A percentile compares a stretch with the other conserved stretches of the same genome.
Evolutionary conservation across 192 early-diverging fungal genomes (phyloP).

Genomic region (Coemansia sp.): DNA sequence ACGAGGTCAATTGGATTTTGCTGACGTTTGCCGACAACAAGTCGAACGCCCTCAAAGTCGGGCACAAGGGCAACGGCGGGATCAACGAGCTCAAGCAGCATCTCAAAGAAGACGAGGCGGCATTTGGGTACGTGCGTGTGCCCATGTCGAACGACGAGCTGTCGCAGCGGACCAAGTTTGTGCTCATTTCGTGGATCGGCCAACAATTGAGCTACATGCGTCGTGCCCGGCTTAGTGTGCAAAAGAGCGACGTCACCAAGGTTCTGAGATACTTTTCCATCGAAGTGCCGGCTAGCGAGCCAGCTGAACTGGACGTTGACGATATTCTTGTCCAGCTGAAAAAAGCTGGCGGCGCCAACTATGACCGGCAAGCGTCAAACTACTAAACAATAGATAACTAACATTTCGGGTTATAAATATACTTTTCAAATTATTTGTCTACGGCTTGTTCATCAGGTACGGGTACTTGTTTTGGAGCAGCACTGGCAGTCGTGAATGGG

Average conservation of each 20-base stretch:
- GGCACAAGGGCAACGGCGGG: constrained; percentile 58
- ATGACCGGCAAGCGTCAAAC: constrained; percentile 52
- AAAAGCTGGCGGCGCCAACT: constrained; percentile 63
- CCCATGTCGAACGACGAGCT: constrained; percentile 54
- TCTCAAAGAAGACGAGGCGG: constrained; percentile 66
- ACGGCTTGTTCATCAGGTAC: constrained; percentile 34
- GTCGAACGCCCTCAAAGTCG: constrained; percentile 47
- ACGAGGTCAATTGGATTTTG: constrained; percentile 61
- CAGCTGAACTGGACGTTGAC: constrained; percentile 61
- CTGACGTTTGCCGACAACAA: constrained; percentile 57
- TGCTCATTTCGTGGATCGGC: constrained; percentile 71
- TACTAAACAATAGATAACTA: constrained; percentile 24
- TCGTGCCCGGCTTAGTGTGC: constrained; percentile 72
- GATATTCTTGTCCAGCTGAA: constrained; percentile 63
- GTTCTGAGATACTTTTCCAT: constrained; percentile 68
- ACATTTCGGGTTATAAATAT: neutral
- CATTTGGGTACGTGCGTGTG: constrained; percentile 74
- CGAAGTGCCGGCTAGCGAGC: constrained; percentile 65
- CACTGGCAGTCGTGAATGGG: constrained; percentile 17
- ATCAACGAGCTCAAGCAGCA: constrained; percentile 62
- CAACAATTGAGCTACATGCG: constrained; percentile 71
- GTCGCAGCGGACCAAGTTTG: constrained; percentile 65
- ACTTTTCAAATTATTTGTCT: neutral
- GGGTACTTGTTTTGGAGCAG: constrained; percentile 45
- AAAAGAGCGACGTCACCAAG: constrained; percentile 77